Percentiles rank a stretch among this genome's conserved stretches.
Evolutionary conservation across 1,284 basidiomycete genomes (phyloP).

Genomic region (Sanghuangporus sanghuang): DNA sequence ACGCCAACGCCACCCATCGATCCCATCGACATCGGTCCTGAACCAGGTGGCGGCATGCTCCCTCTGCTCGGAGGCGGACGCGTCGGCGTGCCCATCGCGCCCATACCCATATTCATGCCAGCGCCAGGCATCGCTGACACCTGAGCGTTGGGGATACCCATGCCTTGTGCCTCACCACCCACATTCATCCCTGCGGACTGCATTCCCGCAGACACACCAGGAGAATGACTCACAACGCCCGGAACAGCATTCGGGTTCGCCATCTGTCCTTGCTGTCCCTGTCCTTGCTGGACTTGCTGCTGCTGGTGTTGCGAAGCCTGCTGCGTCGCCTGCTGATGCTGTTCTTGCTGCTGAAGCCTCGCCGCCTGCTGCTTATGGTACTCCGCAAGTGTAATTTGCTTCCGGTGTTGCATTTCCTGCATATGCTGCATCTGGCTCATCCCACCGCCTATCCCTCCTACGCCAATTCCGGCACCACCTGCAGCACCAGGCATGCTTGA

Average conservation of each 20-base stretch:
- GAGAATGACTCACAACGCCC: background rate
- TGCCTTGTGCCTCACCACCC: background rate
- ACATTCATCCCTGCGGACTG: background rate
- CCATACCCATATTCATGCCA: conserved; percentile 1
- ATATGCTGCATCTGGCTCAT: conserved; percentile 18
- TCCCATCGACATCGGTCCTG: conserved; percentile 7
- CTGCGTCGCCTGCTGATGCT: conserved; percentile 6
- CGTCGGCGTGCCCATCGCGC: conserved; percentile 5
- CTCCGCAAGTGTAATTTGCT: conserved; percentile 7
- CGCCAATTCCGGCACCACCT: conserved; percentile 14
- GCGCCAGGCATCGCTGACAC: background rate
- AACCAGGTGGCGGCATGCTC: background rate
- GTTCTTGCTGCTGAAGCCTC: conserved; percentile 12
- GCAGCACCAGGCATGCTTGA: conserved; percentile 18
- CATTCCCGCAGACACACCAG: background rate
- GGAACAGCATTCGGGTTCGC: background rate
- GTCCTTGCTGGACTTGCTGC: conserved; percentile 19
- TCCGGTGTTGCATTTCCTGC: conserved; percentile 16
- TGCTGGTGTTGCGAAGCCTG: conserved; percentile 19
- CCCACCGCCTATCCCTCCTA: conserved; percentile 14
- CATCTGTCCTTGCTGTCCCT: background rate
- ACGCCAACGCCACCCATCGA: conserved; percentile 8
- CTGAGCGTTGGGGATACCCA: background rate
- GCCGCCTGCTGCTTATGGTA: conserved; percentile 11
- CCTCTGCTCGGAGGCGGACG: background rate